Conservation (phyloP, 345 rosid genomes). For the Euphorbia peplus region DNA sequence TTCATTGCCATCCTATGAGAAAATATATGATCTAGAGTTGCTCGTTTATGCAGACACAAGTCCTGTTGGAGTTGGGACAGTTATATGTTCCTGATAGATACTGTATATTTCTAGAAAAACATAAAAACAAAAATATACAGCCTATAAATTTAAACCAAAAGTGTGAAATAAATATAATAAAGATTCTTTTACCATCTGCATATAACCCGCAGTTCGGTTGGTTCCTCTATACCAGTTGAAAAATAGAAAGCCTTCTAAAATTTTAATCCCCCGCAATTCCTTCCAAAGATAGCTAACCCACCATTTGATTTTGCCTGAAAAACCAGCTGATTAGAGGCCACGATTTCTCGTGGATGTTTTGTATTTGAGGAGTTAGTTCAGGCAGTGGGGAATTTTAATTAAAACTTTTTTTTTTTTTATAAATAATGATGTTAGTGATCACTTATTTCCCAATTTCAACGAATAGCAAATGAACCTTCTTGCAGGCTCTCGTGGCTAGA, state of each 20-base stretch:
- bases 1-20: background rate
- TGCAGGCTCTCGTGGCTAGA: conserved; percentile 88
- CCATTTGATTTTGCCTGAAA: conserved; percentile 1
- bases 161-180: background rate
- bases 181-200: background rate
- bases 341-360: background rate
- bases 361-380: background rate
- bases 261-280: background rate
- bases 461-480: conserved; percentile 12
- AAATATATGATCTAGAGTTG: background rate
- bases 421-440: background rate
- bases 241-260: background rate
- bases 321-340: background rate
- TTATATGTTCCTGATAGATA: background rate
- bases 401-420: background rate
- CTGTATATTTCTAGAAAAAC: too few relatives aligned
- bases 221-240: background rate
- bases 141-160: background rate
- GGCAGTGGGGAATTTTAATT: background rate
- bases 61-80: background rate
- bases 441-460: background rate
- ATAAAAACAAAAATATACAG: background rate
- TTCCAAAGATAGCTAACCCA: background rate
- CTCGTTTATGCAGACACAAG: background rate
- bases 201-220: background rate